Percentiles rank a stretch among this genome's conserved stretches.
These are phyloP conservation scores for Globisporangium parvum DNA, from an alignment of 352 stramenopile genomes.

Conservation along the genomic window DNA sequence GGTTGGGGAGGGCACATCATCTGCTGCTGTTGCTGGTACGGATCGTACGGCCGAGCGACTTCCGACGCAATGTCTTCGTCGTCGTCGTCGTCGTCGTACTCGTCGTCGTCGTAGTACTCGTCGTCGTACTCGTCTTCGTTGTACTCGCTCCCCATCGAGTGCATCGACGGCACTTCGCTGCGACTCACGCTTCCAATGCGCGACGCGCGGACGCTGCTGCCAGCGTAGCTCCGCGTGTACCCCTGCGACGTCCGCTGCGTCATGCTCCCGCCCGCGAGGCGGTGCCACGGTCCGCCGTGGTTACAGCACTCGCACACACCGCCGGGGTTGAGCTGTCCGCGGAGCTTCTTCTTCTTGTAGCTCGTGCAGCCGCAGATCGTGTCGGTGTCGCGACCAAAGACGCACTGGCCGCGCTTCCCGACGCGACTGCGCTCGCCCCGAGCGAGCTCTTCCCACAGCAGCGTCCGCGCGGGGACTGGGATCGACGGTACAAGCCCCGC, in stretches of 20 bases:
- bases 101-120: conserved; percentile 4
- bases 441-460: conserved; percentile 80
- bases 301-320: conserved; percentile 65
- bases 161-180: conserved; percentile 14
- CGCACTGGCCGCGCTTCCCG: conserved; percentile 49
- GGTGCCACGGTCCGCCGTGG: conserved; percentile 69
- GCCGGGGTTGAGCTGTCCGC: conserved; percentile 38
- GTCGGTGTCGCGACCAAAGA: conserved; percentile 55
- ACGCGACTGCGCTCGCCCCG: conserved; percentile 31
- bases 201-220: conserved; percentile 17
- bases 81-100: conserved; percentile 30
- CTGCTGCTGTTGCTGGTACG: conserved; percentile 4
- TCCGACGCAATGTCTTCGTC: conserved; percentile 76
- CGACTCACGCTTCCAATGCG: conserved; percentile 25
- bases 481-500: conserved; percentile 64
- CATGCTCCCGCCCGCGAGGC: conserved; percentile 44
- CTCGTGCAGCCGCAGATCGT: conserved; percentile 47
- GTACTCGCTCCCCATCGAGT: conserved; percentile 12
- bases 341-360: conserved; percentile 47
- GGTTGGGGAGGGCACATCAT: background rate
- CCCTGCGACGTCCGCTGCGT: conserved; percentile 10
- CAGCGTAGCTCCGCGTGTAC: conserved; percentile 6
- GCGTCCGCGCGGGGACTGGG: conserved; percentile 59
- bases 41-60: conserved; percentile 44
- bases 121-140: conserved; percentile 15